Evolutionary conservation across 2,329 filamentous ascomycete genomes (phyloP).

Genomic region (Ophiocordyceps camponoti-rufipedis): DNA sequence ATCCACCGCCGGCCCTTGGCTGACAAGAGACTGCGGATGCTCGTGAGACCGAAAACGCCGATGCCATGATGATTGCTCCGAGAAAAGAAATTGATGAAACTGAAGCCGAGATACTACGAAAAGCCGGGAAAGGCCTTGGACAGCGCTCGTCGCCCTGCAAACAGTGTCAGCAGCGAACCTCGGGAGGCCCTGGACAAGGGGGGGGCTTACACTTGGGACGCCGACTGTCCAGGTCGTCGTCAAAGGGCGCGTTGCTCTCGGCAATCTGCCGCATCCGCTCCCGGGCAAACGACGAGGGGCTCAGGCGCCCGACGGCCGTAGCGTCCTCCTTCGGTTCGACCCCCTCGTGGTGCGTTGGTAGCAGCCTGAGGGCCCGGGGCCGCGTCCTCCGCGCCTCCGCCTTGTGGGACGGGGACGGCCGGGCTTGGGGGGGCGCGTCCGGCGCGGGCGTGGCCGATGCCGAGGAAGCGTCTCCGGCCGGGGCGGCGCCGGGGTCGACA

Average conservation of each 20-base stretch:
- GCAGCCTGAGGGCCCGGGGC: slow-evolving; percentile 13
- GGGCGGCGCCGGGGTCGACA: background rate
- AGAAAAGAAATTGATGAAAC: background rate
- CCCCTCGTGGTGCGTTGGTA: slow-evolving; percentile 19
- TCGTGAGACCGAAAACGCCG: slow-evolving; percentile 6
- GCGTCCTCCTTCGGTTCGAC: slow-evolving; percentile 11
- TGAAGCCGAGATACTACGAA: slow-evolving; percentile 5
- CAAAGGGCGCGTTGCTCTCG: slow-evolving; percentile 22
- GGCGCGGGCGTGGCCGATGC: no score
- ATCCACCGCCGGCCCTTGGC: background rate
- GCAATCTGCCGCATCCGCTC: slow-evolving; percentile 25
- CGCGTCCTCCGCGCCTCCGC: slow-evolving; percentile 10
- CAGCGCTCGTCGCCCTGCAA: slow-evolving; percentile 22
- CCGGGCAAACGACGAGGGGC: slow-evolving; percentile 24
- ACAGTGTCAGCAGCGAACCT: background rate
- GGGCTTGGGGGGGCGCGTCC: background rate
- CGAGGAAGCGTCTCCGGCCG: background rate
- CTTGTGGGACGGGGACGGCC: slow-evolving; percentile 4
- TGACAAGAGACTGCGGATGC: background rate
- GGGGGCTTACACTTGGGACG: slow-evolving; percentile 19
- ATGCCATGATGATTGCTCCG: slow-evolving; percentile 9
- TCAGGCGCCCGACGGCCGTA: slow-evolving; percentile 14
- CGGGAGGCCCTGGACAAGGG: background rate
- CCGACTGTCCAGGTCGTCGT: slow-evolving; percentile 21
- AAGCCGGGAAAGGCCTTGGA: slow-evolving; percentile 25